Evolutionary conservation across 139 green algal genomes (phyloP), one percentile per base, ranked within the genome.

Genomic region (Chlamydomonas incerta): DNA sequence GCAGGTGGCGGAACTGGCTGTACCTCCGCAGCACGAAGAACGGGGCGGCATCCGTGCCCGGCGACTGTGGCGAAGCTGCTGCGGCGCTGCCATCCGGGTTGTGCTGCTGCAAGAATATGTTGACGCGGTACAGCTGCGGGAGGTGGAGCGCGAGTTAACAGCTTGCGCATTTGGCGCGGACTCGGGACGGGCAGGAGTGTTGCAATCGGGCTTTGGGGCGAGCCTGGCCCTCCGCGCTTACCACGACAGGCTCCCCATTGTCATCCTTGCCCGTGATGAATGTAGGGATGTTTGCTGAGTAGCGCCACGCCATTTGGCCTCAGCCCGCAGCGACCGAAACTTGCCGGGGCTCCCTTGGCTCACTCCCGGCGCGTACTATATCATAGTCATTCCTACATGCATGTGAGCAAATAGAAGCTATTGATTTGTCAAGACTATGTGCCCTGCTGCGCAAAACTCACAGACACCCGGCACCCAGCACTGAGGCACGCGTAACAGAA

Each of bases 1-100:
- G 72, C 17, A 94, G 82, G n/a, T 90, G 79, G 31, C 91, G 80
- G 80, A 94, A 94, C 66, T 94, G 91, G 63, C 66, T 90, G 83
- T 94, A 94, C 5, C 91, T 52, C 23, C 91, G 83, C 72, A 94
- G 86, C 58, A 94, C 91, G 33, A 94, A 94, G 79, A 93, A 92
- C 3, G 88, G 91, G 0, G 90, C 74, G 20, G 67, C 69, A 1
- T 68, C 76, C 62, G 52, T 35, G 13, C 34, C 23, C 14, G 71
- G 9, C 33, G 63, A 17, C 23, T 50, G 41, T 8, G 8, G 41
- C 41, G 41, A 5, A 50, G 41, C 41, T 50, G 5, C 73, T 62
- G 55, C 41, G 72, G 31, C 37, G 46, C 26, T 28, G 5, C 83
- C 85, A 37, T 88, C 62, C 0, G 37, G 33, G 31, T 75, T 85